Evolutionary conservation across 306 rosid genomes (phyloP).

Genomic region (Benincasa hispida): DNA sequence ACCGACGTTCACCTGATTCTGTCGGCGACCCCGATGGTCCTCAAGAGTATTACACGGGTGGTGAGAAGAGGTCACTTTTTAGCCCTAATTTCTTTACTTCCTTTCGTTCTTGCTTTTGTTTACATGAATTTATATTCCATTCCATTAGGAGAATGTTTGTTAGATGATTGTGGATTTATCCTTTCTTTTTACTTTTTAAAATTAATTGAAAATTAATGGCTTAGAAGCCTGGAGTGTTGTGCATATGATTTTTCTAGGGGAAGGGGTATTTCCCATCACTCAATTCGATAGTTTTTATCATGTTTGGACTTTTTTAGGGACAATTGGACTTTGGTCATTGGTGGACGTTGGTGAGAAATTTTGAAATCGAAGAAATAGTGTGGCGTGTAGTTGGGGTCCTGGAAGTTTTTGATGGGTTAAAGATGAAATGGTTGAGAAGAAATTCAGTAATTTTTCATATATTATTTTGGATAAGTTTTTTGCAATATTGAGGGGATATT

Average conservation of each 20-base stretch:
- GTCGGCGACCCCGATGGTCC: slow-evolving; percentile 85
- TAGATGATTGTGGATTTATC: background rate
- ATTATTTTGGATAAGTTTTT: background rate
- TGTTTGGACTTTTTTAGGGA: background rate
- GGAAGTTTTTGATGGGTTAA: background rate
- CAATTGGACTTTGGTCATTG: background rate
- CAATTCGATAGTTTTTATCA: background rate
- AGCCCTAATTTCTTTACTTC: slow-evolving; percentile 3
- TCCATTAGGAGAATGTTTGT: background rate
- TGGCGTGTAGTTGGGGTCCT: background rate
- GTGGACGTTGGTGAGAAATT: background rate
- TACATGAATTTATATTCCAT: background rate
- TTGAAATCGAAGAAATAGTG: background rate
- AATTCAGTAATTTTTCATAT: background rate
- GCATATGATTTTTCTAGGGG: background rate
- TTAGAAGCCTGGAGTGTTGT: background rate
- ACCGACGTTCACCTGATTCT: slow-evolving; percentile 65
- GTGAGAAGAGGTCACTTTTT: slow-evolving; percentile 68
- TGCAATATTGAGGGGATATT: background rate
- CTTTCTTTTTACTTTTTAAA: background rate
- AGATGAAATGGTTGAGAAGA: background rate
- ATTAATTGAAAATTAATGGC: background rate
- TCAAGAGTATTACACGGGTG: slow-evolving; percentile 95
- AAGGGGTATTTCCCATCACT: background rate
- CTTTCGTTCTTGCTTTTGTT: background rate